These are phyloP conservation scores for Halophytophthora batemanensis DNA, from an alignment of 352 stramenopile genomes.

Conservation along the genomic window DNA sequence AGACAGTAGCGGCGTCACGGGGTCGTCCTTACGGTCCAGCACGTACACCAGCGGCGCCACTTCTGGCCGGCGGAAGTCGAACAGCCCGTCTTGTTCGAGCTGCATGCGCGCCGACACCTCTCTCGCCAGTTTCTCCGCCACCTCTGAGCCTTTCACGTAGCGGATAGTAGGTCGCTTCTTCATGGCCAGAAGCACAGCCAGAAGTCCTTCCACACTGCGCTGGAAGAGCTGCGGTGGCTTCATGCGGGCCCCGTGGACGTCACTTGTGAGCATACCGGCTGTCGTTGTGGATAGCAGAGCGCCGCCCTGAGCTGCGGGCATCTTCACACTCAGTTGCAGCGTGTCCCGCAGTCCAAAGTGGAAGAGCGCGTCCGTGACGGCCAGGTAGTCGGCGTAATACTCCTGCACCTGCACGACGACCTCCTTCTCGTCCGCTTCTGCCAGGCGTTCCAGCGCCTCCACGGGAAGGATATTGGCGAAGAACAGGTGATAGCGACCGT, in stretches of 20 bases:
- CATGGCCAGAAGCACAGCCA: constrained; percentile 93
- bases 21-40: constrained; percentile 98
- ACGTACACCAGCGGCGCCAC: constrained; percentile 89
- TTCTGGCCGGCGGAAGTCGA: constrained; percentile 94
- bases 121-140: constrained; percentile 91
- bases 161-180: constrained; percentile 96
- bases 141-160: constrained; percentile 92
- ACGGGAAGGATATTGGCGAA: constrained; percentile 97
- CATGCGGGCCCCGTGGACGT: constrained; percentile 33
- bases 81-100: constrained; percentile 93
- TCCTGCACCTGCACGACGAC: constrained; percentile 96
- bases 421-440: constrained; percentile 94
- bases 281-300: constrained; percentile 33
- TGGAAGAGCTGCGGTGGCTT: constrained; percentile 65
- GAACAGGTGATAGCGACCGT: constrained; percentile 98
- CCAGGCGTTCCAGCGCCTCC: constrained; percentile 94
- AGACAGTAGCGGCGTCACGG: constrained; percentile 97
- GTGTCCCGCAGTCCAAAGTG: constrained; percentile 91
- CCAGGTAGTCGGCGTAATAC: constrained; percentile 98
- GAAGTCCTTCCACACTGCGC: constrained; percentile 92
- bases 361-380: constrained; percentile 98
- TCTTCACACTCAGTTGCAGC: constrained; percentile 52
- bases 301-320: constrained; percentile 23
- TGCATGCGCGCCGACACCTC: constrained; percentile 95
- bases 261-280: constrained; percentile 43